Base-by-base conservation (phyloP, 2,329 filamentous ascomycete species). In the Colletotrichum karsti region DNA sequence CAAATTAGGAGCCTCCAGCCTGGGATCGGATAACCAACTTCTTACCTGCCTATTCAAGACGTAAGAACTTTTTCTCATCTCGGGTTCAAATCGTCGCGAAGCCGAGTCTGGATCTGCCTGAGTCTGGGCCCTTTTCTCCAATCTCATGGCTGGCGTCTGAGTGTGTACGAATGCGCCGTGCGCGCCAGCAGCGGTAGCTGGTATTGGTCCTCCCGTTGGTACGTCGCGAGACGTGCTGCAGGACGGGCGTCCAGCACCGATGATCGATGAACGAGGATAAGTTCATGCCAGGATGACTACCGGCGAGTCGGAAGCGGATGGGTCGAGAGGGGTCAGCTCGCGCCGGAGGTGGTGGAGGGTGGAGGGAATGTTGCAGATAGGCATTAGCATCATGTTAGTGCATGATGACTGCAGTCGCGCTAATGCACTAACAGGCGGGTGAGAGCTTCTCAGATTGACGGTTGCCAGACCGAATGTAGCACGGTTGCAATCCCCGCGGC, bases 291-390 rank as follows among this genome's bases (percentile, higher is more conserved):
- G 53, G 39, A 59, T 59, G 41, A 12, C 37, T 51, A 58, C 53
- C 65, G 39, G 61, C 44, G 39, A 64, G 39, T 51, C 59, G 63
- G 63, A 61, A 48, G 63, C 63, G 63, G 44, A 63, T 63, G 61
- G 61, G 54, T 46, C 42, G 50, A 22, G 26, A 28, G 28, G 46
- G 44, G 26, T 37, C 28, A 53, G 18, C 9, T 35, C 15, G 35
- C 50, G 30, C 28, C 59, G 28, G 35, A 24, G 37, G 51, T 15
- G 50, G 50, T 37, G n/a, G 37, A 46, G 30, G 46, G 22, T n/a
- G 48, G 30, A 44, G 50, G 57, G 37, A 48, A 33, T 15, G 24
- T 26, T 58, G 54, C 44, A 53, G 60, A 44, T 39, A n/a, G 15
- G 46, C 53, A 58, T 58, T 50, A 51, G 58, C 44, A 35, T 24